Percentiles rank a stretch among this genome's conserved stretches.
Evolutionary conservation across 1,284 basidiomycete genomes (phyloP).

Genomic region (Somion occarium): DNA sequence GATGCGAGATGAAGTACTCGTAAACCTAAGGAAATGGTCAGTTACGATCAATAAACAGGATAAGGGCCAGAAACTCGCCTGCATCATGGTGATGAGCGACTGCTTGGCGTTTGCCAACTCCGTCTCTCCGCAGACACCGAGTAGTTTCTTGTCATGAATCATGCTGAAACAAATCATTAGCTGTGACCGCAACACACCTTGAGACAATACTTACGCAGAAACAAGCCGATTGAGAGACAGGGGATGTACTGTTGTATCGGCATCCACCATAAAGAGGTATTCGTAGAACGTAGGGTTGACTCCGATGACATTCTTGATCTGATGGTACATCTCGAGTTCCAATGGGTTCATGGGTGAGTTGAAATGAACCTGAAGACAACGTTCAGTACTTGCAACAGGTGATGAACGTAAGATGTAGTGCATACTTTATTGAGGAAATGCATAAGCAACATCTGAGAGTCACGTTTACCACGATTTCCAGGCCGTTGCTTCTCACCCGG

Average conservation of each 20-base stretch:
- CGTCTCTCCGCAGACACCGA: constrained; percentile 95
- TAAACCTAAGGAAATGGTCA: constrained; percentile 61
- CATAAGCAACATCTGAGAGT: constrained; percentile 95
- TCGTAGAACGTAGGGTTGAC: constrained; percentile 99
- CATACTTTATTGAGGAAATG: constrained; percentile 96
- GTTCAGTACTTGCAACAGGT: not conserved
- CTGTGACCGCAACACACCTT: not conserved
- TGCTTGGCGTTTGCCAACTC: constrained; percentile 87
- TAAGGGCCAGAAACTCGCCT: constrained; percentile 48
- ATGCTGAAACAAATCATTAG: constrained; percentile 44
- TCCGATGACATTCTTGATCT: constrained; percentile 99
- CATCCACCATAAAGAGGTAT: constrained; percentile 95
- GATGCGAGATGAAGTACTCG: constrained; percentile 96
- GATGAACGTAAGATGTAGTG: constrained; percentile 11
- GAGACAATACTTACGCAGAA: constrained; percentile 67
- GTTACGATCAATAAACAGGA: constrained; percentile 8
- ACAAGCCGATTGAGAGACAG: constrained; percentile 86
- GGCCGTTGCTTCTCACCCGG: constrained; percentile 91
- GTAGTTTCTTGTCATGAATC: constrained; percentile 90
- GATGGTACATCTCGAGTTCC: constrained; percentile 97
- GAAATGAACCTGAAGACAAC: constrained; percentile 79
- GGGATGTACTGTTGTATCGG: constrained; percentile 91
- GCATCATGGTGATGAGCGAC: constrained; percentile 97
- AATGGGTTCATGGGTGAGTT: constrained; percentile 94
- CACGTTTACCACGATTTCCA: constrained; percentile 95